phyloP scores from a whole-genome alignment of 192 early-diverging fungal species.

The Dissophora globulifera region DNA sequence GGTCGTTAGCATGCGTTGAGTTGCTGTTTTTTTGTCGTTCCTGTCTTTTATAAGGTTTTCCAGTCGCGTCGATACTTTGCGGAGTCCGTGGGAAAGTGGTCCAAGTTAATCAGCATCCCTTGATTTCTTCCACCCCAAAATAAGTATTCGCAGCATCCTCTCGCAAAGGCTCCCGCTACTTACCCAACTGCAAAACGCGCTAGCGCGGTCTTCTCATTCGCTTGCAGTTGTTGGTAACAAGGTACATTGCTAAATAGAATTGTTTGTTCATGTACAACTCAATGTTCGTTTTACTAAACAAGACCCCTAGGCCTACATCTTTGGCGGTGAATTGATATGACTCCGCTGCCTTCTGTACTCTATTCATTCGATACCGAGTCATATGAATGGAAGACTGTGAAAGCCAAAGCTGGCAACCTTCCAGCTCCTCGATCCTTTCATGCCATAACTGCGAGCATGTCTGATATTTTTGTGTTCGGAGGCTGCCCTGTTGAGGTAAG shows the following conservation, averaged over 20 bases:
- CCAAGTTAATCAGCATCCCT: too few species aligned
- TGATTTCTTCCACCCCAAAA: background rate
- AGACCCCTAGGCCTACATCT: constrained; percentile 19
- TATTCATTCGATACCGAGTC: constrained; percentile 24
- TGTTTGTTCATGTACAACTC: background rate
- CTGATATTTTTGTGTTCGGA: constrained; percentile 41
- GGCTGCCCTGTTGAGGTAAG: constrained; percentile 39
- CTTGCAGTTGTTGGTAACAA: constrained; percentile 16
- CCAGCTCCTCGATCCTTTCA: constrained; percentile 30
- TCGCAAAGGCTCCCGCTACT: constrained; percentile 14
- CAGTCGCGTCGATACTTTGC: too few species aligned
- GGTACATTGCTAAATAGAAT: background rate
- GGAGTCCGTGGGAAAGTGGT: too few species aligned
- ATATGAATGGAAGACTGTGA: constrained; percentile 9
- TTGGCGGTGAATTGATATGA: constrained; percentile 43
- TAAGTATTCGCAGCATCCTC: constrained; percentile 8
- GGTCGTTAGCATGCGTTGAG: too few species aligned
- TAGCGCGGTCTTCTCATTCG: constrained; percentile 9
- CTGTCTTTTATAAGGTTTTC: too few species aligned
- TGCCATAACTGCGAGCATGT: constrained; percentile 32
- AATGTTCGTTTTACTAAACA: background rate
- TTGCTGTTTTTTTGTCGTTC: too few species aligned
- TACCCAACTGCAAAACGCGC: background rate
- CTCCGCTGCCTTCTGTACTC: constrained; percentile 13
- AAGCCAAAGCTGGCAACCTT: constrained; percentile 4